Base-by-base conservation (phyloP, 257 asterid species). In the Solanum chiquidenum region DNA sequence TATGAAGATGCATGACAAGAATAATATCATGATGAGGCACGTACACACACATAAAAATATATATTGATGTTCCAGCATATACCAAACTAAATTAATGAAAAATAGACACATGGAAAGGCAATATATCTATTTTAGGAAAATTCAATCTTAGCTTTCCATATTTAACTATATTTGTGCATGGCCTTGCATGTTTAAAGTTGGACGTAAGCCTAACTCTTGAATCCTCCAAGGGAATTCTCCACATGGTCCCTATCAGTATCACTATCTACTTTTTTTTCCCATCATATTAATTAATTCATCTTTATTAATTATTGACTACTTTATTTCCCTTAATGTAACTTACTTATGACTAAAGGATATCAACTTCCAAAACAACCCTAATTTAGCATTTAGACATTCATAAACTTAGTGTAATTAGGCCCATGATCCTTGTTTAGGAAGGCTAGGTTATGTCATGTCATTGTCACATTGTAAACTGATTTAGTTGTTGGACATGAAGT, bases 101-200 rank as follows among this genome's bases (percentile, higher is more conserved):
- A 79, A 35, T 33, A 12, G 91, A 89, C 92, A 89, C 83, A 89
- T 88, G 92, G 88, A 90, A 89, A 91, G 90, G 76, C 38, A 29
- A 25, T 6, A 23, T 46, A 85, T 34, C 94, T 80, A 88, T 89
- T 90, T 92, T 74, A 29, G 94, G 98, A 88, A 93, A 93, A 91
- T 89, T 90, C 71, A 90, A 91, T 91, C 86, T 75, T 86, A 25
- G 87, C 96, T 94, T 96, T 94, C 88, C 87, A 87, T 86, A 88
- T 92, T 83, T 80, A 87, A 84, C 94, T 85, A 40, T 69, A 69
- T 88, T 89, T 93, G 91, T 83, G 83, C 91, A 76, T 89, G 82
- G 89, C 88, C 20, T 85, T 73, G 85, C 90, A 83, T 80, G 46
- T 58, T 58, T 64, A 29, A 87, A 84, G 84, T 72, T 87, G 52